A percentile compares a stretch with the other conserved stretches of the same genome.
Conservation (phyloP, 768 basidiomycete genomes). For the Termitomyces sp. region DNA sequence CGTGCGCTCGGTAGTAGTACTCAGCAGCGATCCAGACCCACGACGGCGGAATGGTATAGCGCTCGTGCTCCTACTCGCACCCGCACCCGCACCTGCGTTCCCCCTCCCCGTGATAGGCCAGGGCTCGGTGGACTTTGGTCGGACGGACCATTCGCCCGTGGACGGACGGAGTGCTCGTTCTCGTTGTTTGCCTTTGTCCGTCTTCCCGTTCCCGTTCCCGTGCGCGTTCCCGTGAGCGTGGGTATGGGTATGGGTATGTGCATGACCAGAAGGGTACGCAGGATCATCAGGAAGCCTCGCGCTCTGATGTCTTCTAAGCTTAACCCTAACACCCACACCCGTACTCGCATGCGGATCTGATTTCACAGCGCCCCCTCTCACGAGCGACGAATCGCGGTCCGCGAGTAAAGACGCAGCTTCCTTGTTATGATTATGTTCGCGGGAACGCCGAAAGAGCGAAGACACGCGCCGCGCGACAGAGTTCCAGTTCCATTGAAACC, state of each 20-base stretch:
- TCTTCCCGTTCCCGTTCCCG: conserved; percentile 9
- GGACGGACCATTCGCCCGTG: conserved; percentile 13
- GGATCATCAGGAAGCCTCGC: conserved; percentile 1
- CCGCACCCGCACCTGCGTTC: background rate
- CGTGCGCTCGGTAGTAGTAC: too few relatives aligned
- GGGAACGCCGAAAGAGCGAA: conserved; percentile 47
- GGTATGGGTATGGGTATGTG: background rate
- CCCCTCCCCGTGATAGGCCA: conserved; percentile 17
- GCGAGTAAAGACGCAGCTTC: too few relatives aligned
- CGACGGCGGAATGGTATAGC: conserved; percentile 20
- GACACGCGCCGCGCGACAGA: conserved; percentile 45
- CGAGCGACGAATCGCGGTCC: background rate
- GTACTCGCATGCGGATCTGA: conserved; percentile 25
- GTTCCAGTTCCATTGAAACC: conserved; percentile 51
- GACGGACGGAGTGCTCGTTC: background rate
- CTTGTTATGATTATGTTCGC: conserved; percentile 20
- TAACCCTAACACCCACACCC: background rate
- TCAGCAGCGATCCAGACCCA: background rate
- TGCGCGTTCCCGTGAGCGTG: background rate
- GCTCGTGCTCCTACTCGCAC: conserved; percentile 12
- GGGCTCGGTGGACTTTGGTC: conserved; percentile 32
- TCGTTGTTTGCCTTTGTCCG: conserved; percentile 29
- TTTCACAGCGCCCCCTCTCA: conserved; percentile 9
- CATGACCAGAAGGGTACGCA: background rate
- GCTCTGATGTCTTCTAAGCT: conserved; percentile 19